Evolutionary conservation across 2,329 filamentous ascomycete species (phyloP).

Genomic region (Trichoderma sp.): DNA sequence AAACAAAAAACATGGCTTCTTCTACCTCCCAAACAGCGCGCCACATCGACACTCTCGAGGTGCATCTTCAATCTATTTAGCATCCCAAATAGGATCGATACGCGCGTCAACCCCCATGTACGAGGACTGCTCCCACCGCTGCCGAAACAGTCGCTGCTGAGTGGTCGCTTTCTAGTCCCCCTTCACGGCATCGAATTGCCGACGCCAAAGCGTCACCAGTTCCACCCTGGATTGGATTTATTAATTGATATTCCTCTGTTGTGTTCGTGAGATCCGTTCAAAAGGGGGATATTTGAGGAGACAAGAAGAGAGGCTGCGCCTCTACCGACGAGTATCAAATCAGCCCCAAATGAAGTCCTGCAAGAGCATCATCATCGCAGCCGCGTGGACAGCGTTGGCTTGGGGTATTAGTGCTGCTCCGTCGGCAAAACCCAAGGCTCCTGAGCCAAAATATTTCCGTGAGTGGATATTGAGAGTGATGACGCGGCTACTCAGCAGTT

Average conservation of each 20-base stretch:
- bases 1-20: neutral
- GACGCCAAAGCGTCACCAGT: conserved; percentile 6
- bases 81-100: conserved; percentile 5
- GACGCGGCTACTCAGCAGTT: neutral
- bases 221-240: neutral
- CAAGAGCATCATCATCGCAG: neutral
- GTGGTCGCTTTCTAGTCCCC: conserved; percentile 9
- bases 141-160: conserved; percentile 2
- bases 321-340: neutral
- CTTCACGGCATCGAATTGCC: conserved; percentile 17
- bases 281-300: neutral
- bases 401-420: conserved; percentile 14
- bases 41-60: neutral
- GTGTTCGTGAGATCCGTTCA: neutral
- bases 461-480: conserved; percentile 15
- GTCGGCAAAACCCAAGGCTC: neutral
- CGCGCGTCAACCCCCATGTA: conserved; percentile 17
- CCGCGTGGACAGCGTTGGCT: neutral
- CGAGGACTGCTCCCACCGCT: neutral
- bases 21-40: neutral
- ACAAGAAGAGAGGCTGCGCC: neutral
- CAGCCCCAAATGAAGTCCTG: conserved; percentile 4
- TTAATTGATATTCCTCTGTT: neutral
- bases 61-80: neutral
- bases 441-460: conserved; percentile 29